Conservation (phyloP, 768 basidiomycete genomes). For the Phylloporus rhodoxanthus region DNA sequence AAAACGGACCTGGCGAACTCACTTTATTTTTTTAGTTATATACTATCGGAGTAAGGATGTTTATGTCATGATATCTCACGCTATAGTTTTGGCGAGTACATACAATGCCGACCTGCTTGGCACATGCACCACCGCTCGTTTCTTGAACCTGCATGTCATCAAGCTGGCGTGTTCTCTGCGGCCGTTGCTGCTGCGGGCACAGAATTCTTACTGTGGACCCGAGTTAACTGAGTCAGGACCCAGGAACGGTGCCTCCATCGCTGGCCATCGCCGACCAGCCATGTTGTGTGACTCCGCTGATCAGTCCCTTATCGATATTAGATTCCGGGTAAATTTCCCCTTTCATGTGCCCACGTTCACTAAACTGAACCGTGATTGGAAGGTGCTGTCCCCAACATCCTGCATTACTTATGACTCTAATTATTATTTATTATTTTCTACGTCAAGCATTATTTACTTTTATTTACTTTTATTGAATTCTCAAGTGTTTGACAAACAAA, state of each 20-base stretch:
- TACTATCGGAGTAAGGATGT: constrained; percentile 4
- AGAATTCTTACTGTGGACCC: background rate
- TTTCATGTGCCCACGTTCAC: constrained; percentile 5
- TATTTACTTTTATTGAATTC: constrained; percentile 24
- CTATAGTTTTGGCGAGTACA: constrained; percentile 1
- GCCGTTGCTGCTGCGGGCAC: too few relatives aligned
- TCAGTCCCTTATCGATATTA: constrained; percentile 15
- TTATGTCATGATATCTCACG: constrained; percentile 29
- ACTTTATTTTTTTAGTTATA: constrained; percentile 24
- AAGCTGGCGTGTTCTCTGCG: too few relatives aligned
- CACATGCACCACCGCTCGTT: background rate
- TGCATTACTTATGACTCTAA: too few relatives aligned
- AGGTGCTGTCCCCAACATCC: background rate
- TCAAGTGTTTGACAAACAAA: constrained; percentile 25
- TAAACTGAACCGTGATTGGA: constrained; percentile 5
- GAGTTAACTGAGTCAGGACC: background rate
- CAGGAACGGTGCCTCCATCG: constrained; percentile 16
- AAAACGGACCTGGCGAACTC: constrained; percentile 25
- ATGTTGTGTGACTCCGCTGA: constrained; percentile 11
- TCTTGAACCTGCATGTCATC: too few relatives aligned
- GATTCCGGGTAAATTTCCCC: constrained; percentile 2
- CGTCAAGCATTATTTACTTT: constrained; percentile 8
- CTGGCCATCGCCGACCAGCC: constrained; percentile 21
- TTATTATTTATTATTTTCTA: too few relatives aligned
- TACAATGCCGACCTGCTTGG: constrained; percentile 10